Percentiles rank a stretch among this genome's conserved stretches.
Evolutionary conservation across 306 rosid species (phyloP).

Genomic region (Abrus precatorius): DNA sequence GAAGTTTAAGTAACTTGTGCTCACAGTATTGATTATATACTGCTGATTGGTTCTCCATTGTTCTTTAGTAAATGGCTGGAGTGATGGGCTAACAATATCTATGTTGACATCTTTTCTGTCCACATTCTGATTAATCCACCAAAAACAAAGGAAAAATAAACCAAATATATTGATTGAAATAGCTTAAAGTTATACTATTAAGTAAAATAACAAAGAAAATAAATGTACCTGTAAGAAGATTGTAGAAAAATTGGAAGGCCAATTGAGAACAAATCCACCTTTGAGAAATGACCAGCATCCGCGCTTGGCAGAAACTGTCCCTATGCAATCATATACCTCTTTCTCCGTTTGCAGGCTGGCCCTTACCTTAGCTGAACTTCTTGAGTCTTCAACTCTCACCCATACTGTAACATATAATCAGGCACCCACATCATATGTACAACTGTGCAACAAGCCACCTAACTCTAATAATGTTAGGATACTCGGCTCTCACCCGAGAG

Average conservation of each 20-base stretch:
- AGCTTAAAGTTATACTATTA: background rate
- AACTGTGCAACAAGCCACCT: background rate
- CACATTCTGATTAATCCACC: slow-evolving; percentile 53
- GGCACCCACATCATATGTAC: background rate
- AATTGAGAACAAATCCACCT: slow-evolving; percentile 79
- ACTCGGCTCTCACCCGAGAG: slow-evolving; percentile 88
- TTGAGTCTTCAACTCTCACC: slow-evolving; percentile 65
- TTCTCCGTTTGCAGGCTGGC: slow-evolving; percentile 66
- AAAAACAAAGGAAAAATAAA: background rate
- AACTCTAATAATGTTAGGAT: slow-evolving; percentile 58
- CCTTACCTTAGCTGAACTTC: slow-evolving; percentile 61
- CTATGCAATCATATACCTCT: slow-evolving; percentile 63
- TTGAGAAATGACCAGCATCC: slow-evolving; percentile 97
- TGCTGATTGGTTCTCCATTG: slow-evolving; percentile 84
- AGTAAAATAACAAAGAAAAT: background rate
- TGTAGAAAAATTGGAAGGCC: slow-evolving; percentile 56
- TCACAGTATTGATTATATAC: slow-evolving; percentile 70
- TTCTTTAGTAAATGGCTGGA: slow-evolving; percentile 77
- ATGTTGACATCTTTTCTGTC: slow-evolving; percentile 54
- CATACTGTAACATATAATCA: slow-evolving; percentile 59
- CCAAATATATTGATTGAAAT: background rate
- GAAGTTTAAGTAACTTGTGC: slow-evolving; percentile 10
- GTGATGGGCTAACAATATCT: slow-evolving; percentile 66
- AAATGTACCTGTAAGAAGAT: slow-evolving; percentile 68
- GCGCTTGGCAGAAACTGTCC: slow-evolving; percentile 73